These are phyloP conservation scores for Coffea eugenioides DNA, from an alignment of 257 asterid species.

Conservation along the genomic window DNA sequence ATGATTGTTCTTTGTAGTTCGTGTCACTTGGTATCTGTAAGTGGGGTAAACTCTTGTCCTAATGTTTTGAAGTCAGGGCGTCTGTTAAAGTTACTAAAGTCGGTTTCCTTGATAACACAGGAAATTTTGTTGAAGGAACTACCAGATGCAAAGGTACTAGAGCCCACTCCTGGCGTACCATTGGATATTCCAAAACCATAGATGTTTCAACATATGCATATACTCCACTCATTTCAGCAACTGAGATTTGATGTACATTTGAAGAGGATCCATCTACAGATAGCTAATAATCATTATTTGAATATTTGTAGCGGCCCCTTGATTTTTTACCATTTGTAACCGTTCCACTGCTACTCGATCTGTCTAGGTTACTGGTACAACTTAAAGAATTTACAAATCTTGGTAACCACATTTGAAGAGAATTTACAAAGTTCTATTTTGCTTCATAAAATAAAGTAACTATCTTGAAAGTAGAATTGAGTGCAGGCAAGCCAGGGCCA, in stretches of 20 bases:
- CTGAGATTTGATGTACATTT: neutral
- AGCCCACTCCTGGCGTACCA: slow-evolving; percentile 76
- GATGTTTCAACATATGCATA: neutral
- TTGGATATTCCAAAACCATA: slow-evolving; percentile 37
- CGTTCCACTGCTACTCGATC: neutral
- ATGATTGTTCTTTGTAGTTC: neutral
- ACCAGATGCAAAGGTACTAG: slow-evolving; percentile 59
- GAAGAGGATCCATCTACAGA: neutral
- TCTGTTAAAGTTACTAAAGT: neutral
- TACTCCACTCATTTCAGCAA: neutral
- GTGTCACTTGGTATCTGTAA: neutral
- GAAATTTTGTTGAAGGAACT: slow-evolving; percentile 55
- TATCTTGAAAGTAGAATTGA: neutral
- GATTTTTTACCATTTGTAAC: neutral
- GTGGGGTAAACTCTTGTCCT: neutral
- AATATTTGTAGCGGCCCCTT: neutral
- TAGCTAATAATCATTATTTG: neutral
- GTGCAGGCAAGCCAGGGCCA: neutral
- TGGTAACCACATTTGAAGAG: neutral
- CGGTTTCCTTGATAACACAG: slow-evolving; percentile 37
- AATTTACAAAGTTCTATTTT: neutral
- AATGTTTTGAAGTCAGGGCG: neutral
- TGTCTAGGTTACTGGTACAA: neutral
- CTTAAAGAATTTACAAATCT: neutral
- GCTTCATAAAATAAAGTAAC: neutral